Percentiles rank a stretch among this genome's conserved stretches.
Conservation (phyloP, 331 rosid species). For the Prunus yedoensis region DNA sequence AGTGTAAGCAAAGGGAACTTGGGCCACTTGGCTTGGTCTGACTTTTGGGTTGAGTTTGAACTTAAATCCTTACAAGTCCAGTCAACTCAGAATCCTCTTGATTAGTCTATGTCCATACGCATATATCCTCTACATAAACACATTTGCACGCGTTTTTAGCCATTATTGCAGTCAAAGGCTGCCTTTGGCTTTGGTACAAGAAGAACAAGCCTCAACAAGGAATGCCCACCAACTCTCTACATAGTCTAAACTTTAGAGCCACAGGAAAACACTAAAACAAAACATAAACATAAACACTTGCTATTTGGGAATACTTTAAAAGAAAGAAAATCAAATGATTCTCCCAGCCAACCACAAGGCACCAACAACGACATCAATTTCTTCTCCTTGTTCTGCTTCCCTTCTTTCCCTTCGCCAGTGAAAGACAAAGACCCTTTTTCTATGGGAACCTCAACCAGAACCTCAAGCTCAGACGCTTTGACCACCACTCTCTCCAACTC, state of each 20-base stretch:
- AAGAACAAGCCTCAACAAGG: not conserved
- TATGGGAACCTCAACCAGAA: constrained; percentile 39
- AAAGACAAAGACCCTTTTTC: constrained; percentile 13
- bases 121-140: not conserved
- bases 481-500: constrained; percentile 67
- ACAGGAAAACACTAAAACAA: constrained; percentile 9
- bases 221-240: constrained; percentile 27
- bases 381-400: not conserved
- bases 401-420: constrained; percentile 12
- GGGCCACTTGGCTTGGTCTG: not conserved
- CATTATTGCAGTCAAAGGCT: constrained; percentile 47
- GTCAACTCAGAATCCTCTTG: constrained; percentile 40
- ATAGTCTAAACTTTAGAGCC: constrained; percentile 29
- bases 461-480: constrained; percentile 58
- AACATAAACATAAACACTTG: not conserved
- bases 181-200: constrained; percentile 28
- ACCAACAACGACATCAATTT: not conserved
- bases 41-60: not conserved
- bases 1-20: not conserved
- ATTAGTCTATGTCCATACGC: no score
- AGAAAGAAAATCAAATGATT: not conserved
- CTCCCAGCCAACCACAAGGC: not conserved
- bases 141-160: constrained; percentile 49
- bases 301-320: not conserved
- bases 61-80: constrained; percentile 15